Base-by-base conservation (phyloP, 2,329 filamentous ascomycete species). In the Tolypocladium sp. region DNA sequence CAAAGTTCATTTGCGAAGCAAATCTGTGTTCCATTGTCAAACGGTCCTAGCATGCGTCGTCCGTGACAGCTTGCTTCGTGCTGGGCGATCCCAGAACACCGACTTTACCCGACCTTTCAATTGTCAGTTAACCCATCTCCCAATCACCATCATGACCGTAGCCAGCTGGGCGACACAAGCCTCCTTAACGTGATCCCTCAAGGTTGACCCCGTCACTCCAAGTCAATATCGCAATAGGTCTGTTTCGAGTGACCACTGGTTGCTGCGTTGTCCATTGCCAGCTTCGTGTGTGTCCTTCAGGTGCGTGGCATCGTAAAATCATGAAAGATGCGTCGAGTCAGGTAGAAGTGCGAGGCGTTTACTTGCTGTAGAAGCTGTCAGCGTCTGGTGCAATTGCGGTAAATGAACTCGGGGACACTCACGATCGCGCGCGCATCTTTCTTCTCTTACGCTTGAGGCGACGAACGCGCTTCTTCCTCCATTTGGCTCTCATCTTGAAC, bases 381-480 rank as follows among this genome's bases (percentile, higher is more conserved):
- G 76, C 60, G 55, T 22, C 51, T 52, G 57, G 49, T 62, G 66
- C 59, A 67, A 38, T 15, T 42, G 22, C 12, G 51, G 15, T 9
- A 5, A 33, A 27, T 25, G 27, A 30, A 1, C 12, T 42, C 49
- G 25, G 22, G 20, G n/a, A 25, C 41, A 82, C 92, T 86, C 85
- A 97, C 94, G 88, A 92, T 83, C 94, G 84, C 74, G 93, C 94
- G 79, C 94, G 88, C 83, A 94, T 96, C 93, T 99, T 99, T 92
- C 94, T 95, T 84, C 94, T 92, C 92, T 99, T 99, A 78, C 92
- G 89, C 90, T 97, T 97, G 80, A 99, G 91, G 81, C 94, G 89
- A 75, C 94, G 87, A 82, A 96, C 92, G 79, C 94, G 87, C 93
- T 99, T 99, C 90, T 99, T 99, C 86, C 93, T 94, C 94, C 94